Base-by-base conservation (phyloP, 1,139 yeast genomes). In the Arxiozyma heterogenica region DNA sequence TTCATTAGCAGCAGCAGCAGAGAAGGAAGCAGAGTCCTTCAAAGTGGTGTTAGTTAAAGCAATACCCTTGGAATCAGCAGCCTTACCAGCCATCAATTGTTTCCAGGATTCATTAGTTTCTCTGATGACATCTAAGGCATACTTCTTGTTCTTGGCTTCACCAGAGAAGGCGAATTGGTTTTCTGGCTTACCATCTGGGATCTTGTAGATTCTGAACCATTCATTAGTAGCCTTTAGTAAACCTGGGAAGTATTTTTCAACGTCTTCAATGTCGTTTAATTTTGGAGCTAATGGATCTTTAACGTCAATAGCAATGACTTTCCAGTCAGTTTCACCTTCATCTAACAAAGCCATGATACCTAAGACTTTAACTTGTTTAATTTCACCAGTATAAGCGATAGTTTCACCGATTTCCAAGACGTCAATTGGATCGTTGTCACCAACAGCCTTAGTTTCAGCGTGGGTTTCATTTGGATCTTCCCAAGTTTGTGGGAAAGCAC, bases 401-500 rank as follows among this genome's bases (percentile, higher is more conserved):
- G 77, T 72, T 65, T 84, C 82, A 63, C 96, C 96, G 57, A 89
- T 87, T 72, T 89, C 96, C 68, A 94, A 84, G 44, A 87, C 95
- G 67, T 89, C 96, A 64, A 89, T 76, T 47, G 96, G 96, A 75
- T 89, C 96, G 70, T 87, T 84, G 71, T 89, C 96, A 64, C 96
- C 96, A 61, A 71, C 80, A 56, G 90, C 88, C 65, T 84, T 83
- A 57, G 94, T 84, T 69, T 84, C 93, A 59, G 87, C 84, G 73
- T 84, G 86, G 48, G 68, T 70, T 58, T 65, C 71, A 62, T 81
- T 81, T 55, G 94, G 94, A 66, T 89, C 95, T 73, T 89, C 96
- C 96, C 96, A 89, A 39, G 96, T 89, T 73, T 88, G 96, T 53
- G 96, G 95, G 75, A 89, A 82, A 38, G 96, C 95, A 65, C 96